These are phyloP conservation scores for Eragrostis curvula DNA, from an alignment of 176 grass and related monocot genomes.

Conservation along the genomic window DNA sequence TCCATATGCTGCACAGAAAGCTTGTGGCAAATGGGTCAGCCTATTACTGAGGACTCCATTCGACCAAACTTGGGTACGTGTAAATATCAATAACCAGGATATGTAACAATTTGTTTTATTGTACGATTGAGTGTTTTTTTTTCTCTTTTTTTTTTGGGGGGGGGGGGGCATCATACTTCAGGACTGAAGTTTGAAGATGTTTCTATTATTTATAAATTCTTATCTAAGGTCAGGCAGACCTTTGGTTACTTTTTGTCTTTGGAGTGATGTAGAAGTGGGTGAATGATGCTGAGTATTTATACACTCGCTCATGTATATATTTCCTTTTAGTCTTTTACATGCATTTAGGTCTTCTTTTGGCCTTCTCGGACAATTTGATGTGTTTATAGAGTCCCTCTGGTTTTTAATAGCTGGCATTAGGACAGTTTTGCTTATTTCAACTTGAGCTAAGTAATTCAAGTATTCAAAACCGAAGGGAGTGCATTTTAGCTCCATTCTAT, in stretches of 20 bases:
- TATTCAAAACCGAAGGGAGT: too few relatives aligned
- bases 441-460: too few relatives aligned
- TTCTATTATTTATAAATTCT: neutral
- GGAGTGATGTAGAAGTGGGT: neutral
- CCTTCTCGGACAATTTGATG: neutral
- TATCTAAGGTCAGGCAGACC: neutral
- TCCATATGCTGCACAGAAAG: constrained; percentile 70
- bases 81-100: neutral
- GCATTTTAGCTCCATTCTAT: neutral
- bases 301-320: neutral
- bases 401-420: too few relatives aligned
- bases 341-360: neutral
- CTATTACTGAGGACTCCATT: constrained; percentile 58
- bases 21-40: constrained; percentile 73
- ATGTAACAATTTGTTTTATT: neutral
- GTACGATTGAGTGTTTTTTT: neutral
- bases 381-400: too few relatives aligned
- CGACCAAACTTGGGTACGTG: constrained; percentile 76
- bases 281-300: neutral
- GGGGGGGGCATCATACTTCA: neutral
- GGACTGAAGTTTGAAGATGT: neutral
- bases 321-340: too few relatives aligned
- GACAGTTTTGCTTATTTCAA: too few relatives aligned
- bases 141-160: too few relatives aligned
- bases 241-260: neutral